Percentiles rank a stretch among this genome's conserved stretches.
Evolutionary conservation across 1,139 yeast species (phyloP).

Genomic region (Meyerozyma carpophila): DNA sequence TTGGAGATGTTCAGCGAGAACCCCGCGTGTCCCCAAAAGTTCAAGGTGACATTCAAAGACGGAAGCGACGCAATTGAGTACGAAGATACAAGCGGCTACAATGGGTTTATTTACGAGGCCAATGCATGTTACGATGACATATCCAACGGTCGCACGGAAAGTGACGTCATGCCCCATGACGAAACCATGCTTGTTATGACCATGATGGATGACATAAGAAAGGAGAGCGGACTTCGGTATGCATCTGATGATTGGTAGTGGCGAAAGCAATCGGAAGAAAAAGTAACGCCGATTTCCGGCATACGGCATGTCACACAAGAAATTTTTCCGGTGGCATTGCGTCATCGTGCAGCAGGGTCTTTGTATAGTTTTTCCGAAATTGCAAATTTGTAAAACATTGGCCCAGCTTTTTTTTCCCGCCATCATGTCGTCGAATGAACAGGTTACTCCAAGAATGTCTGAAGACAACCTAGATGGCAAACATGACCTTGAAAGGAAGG

Average conservation of each 20-base stretch:
- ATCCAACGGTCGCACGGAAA: slow-evolving; percentile 26
- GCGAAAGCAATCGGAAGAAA: background rate
- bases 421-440: background rate
- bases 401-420: background rate
- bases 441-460: background rate
- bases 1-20: slow-evolving; percentile 30
- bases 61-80: slow-evolving; percentile 16
- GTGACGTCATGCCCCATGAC: slow-evolving; percentile 32
- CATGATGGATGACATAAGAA: slow-evolving; percentile 39
- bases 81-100: slow-evolving; percentile 24
- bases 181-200: slow-evolving; percentile 42
- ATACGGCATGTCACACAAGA: background rate
- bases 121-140: slow-evolving; percentile 44
- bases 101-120: slow-evolving; percentile 50
- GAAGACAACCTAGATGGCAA: background rate
- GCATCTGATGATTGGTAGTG: slow-evolving; percentile 13
- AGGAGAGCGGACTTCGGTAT: slow-evolving; percentile 35
- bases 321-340: background rate
- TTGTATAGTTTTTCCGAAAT: background rate
- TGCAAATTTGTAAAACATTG: background rate
- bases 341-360: background rate
- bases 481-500: background rate
- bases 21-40: slow-evolving; percentile 27
- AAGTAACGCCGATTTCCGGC: background rate
- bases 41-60: slow-evolving; percentile 21